Percentiles rank a stretch among this genome's conserved stretches.
phyloP scores from a whole-genome alignment of 768 basidiomycete species.

The Hypholoma sublateritium region DNA sequence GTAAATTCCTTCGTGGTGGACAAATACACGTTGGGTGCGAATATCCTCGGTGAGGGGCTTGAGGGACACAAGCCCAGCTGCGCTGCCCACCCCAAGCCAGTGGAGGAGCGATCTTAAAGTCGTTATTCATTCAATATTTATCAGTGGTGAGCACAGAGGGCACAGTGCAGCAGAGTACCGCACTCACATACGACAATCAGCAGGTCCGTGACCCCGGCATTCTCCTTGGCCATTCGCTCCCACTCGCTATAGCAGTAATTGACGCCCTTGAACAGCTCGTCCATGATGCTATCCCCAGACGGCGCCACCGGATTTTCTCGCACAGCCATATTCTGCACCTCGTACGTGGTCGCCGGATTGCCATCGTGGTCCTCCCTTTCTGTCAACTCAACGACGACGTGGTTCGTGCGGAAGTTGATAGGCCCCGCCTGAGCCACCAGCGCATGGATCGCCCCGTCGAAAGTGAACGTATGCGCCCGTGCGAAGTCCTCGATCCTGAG shows the following conservation, averaged over 20 bases:
- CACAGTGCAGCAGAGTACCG: too few relatives aligned
- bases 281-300: neutral
- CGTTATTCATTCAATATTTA: neutral
- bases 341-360: neutral
- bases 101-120: neutral
- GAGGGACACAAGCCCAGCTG: neutral
- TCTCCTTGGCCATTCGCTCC: neutral
- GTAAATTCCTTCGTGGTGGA: neutral
- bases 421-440: neutral
- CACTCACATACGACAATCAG: neutral
- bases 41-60: neutral
- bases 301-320: neutral
- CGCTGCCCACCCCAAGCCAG: neutral
- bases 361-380: neutral
- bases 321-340: neutral
- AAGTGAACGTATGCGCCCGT: constrained; percentile 1
- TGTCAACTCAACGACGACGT: neutral
- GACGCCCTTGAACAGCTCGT: neutral
- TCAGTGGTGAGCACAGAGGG: too few relatives aligned
- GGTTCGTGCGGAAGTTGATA: neutral
- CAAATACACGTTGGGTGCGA: neutral
- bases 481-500: neutral
- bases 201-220: neutral
- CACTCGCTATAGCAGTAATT: neutral
- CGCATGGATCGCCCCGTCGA: neutral